Evolutionary conservation across 2,329 filamentous ascomycete genomes (phyloP).

Genomic region (Pseudocercospora musae): DNA sequence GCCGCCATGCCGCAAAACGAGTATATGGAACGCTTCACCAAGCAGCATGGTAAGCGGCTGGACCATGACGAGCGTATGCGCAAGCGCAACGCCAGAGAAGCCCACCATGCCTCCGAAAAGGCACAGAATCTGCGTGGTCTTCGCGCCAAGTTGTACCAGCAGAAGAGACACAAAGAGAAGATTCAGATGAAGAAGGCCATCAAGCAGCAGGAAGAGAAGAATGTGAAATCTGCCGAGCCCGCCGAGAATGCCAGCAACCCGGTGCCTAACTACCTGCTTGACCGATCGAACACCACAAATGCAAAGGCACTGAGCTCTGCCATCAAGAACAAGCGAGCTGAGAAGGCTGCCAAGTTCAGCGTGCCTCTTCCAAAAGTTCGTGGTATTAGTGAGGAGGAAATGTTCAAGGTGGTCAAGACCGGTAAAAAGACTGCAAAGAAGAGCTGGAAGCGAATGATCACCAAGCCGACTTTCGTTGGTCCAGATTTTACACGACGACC

Average conservation of each 20-base stretch:
- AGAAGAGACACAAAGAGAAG: constrained; percentile 95
- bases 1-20: constrained; percentile 71
- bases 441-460: constrained; percentile 68
- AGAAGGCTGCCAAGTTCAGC: constrained; percentile 89
- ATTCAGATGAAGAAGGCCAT: constrained; percentile 96
- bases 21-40: constrained; percentile 71
- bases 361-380: constrained; percentile 93
- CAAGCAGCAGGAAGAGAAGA: constrained; percentile 91
- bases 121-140: constrained; percentile 91
- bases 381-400: constrained; percentile 91
- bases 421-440: constrained; percentile 93
- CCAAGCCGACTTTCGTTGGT: constrained; percentile 81
- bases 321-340: constrained; percentile 92
- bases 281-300: constrained; percentile 67
- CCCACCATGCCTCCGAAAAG: constrained; percentile 81
- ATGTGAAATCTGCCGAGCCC: constrained; percentile 79
- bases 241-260: constrained; percentile 77
- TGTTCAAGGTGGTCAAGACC: constrained; percentile 96
- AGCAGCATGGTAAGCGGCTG: constrained; percentile 55
- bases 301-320: constrained; percentile 75
- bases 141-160: constrained; percentile 85
- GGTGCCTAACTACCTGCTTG: constrained; percentile 88
- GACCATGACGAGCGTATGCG: constrained; percentile 86
- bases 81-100: constrained; percentile 84
- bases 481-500: constrained; percentile 84